Percentiles rank a stretch among this genome's conserved stretches.
These are phyloP conservation scores for Paramecium bursaria DNA, from an alignment of 73 alveolate genomes.

Conservation along the genomic window DNA sequence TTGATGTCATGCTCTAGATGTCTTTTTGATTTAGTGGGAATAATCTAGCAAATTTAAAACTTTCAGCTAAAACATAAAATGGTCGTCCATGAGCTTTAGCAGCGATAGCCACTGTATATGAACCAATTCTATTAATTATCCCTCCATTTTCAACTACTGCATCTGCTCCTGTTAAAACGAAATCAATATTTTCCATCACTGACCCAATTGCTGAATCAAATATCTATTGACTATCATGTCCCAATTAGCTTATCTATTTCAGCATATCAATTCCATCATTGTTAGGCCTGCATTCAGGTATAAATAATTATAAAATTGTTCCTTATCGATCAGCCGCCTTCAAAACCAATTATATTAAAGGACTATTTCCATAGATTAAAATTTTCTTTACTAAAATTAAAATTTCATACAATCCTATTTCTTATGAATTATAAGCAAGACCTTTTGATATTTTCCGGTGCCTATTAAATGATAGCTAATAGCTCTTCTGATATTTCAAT, in stretches of 20 bases:
- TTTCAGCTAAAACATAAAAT: slow-evolving; percentile 94
- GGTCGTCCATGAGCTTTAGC: slow-evolving; percentile 91
- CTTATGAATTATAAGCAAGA: slow-evolving; percentile 65
- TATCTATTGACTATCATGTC: slow-evolving; percentile 80
- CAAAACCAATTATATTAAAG: slow-evolving; percentile 78
- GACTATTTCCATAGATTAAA: slow-evolving; percentile 91
- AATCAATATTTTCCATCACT: slow-evolving; percentile 88
- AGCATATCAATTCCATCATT: slow-evolving; percentile 78
- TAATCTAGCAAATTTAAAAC: slow-evolving; percentile 87
- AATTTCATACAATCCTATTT: slow-evolving; percentile 56
- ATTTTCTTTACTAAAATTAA: slow-evolving; percentile 67
- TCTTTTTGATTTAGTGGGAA: slow-evolving; percentile 91
- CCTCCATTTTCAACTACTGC: slow-evolving; percentile 99
- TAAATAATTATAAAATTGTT: slow-evolving; percentile 76
- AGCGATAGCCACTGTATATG: slow-evolving; percentile 87
- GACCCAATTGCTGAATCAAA: slow-evolving; percentile 90
- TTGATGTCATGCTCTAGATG: slow-evolving; percentile 48
- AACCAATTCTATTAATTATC: slow-evolving; percentile 96
- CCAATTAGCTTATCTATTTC: slow-evolving; percentile 73
- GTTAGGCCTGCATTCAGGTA: slow-evolving; percentile 88
- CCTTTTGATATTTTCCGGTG: slow-evolving; percentile 56
- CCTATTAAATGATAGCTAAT: slow-evolving; percentile 51
- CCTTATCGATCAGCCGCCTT: slow-evolving; percentile 87
- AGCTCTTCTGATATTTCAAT: slow-evolving; percentile 68
- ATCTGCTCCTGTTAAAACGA: slow-evolving; percentile 94